These are phyloP conservation scores for Xenoacremonium recifei DNA, from an alignment of 2,329 filamentous ascomycete genomes.

Conservation along the genomic window DNA sequence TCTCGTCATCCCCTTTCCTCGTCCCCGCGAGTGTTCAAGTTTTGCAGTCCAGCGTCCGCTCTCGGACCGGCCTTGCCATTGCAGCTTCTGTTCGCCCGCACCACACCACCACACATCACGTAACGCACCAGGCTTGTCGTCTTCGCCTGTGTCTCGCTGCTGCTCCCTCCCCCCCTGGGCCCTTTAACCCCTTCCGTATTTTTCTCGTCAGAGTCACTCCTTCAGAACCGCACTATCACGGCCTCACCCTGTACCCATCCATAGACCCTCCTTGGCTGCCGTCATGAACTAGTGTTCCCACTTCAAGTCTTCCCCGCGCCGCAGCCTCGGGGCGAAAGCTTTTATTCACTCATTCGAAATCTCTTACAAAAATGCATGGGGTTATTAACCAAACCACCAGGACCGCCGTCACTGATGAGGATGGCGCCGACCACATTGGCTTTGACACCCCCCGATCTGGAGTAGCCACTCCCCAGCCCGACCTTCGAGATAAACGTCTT, in stretches of 20 bases:
- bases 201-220: slow-evolving; percentile 31
- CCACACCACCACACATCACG: slow-evolving; percentile 28
- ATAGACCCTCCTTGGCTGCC: slow-evolving; percentile 35
- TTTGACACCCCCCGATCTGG: slow-evolving; percentile 87
- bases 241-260: slow-evolving; percentile 24
- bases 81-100: slow-evolving; percentile 20
- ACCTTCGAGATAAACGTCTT: slow-evolving; percentile 90
- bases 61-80: slow-evolving; percentile 25
- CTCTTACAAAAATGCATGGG: slow-evolving; percentile 39
- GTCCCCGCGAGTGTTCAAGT: slow-evolving; percentile 6
- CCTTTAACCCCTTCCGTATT: slow-evolving; percentile 26
- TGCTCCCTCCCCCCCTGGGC: slow-evolving; percentile 16
- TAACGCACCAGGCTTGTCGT: no score
- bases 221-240: slow-evolving; percentile 24
- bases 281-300: slow-evolving; percentile 42
- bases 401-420: slow-evolving; percentile 63
- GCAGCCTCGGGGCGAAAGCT: slow-evolving; percentile 25
- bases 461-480: slow-evolving; percentile 88
- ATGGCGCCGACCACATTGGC: slow-evolving; percentile 73
- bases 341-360: slow-evolving; percentile 27
- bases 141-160: no score
- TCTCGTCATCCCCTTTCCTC: slow-evolving; percentile 29
- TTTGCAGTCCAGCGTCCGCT: slow-evolving; percentile 21
- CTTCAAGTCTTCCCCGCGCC: slow-evolving; percentile 28
- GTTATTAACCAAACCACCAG: slow-evolving; percentile 53